These are phyloP conservation scores for Paspalum vaginatum DNA, from an alignment of 176 grass and related monocot genomes.

Conservation along the genomic window DNA sequence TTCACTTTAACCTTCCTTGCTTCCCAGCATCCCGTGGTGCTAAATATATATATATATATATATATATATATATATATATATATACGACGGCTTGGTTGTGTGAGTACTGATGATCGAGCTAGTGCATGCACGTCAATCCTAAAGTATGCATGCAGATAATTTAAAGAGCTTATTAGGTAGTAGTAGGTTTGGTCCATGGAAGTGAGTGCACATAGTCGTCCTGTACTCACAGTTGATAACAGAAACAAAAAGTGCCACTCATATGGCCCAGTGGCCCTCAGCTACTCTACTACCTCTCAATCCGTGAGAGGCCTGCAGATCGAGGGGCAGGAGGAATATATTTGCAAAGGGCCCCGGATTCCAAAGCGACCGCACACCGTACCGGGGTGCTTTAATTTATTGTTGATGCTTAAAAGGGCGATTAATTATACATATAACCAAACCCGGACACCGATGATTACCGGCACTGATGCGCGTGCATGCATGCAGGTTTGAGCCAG, in stretches of 20 bases:
- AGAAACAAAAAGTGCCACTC: slow-evolving; percentile 44
- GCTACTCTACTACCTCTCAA: too few species aligned
- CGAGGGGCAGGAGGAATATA: slow-evolving; percentile 60
- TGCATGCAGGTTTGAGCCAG: slow-evolving; percentile 5
- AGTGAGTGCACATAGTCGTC: slow-evolving; percentile 11
- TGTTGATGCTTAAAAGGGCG: slow-evolving; percentile 29
- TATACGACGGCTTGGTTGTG: too few species aligned
- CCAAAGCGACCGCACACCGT: slow-evolving; percentile 17
- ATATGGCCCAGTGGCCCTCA: too few species aligned
- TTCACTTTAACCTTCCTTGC: too few species aligned
- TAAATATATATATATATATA: too few species aligned
- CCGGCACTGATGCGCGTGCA: slow-evolving; percentile 1
- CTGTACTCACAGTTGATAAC: slow-evolving; percentile 14
- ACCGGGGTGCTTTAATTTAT: too few species aligned
- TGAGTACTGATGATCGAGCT: too few species aligned
- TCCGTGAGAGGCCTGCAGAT: background rate
- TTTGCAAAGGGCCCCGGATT: slow-evolving; percentile 34
- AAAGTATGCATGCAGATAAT: background rate
- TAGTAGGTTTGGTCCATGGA: too few species aligned
- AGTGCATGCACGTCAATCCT: too few species aligned
- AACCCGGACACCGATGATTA: slow-evolving; percentile 44
- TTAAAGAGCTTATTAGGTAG: too few species aligned
- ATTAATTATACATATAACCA: slow-evolving; percentile 39
- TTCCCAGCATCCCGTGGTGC: too few species aligned
- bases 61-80: too few species aligned